These are phyloP conservation scores for Biancaea sappan DNA, from an alignment of 306 rosid species.

Conservation along the genomic window DNA sequence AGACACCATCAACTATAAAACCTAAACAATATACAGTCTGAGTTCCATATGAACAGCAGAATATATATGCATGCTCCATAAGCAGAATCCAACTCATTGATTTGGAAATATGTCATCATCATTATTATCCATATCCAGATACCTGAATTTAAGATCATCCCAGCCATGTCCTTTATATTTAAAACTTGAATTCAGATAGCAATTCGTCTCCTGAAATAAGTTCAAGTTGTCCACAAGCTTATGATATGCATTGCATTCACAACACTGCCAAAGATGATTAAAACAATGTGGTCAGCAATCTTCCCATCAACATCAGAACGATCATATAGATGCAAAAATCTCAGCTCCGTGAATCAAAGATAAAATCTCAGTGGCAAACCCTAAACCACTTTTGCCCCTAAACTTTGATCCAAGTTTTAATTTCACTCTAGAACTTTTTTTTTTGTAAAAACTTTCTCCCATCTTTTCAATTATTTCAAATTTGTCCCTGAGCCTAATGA, in stretches of 20 bases:
- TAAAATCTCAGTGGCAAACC: too few species aligned
- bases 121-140: slow-evolving; percentile 50
- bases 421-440: too few species aligned
- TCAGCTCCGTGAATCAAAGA: neutral
- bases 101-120: slow-evolving; percentile 43
- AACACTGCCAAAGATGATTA: slow-evolving; percentile 34
- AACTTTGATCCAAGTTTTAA: too few species aligned
- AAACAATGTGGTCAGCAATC: slow-evolving; percentile 7
- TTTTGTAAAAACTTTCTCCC: too few species aligned
- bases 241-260: slow-evolving; percentile 71
- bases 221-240: slow-evolving; percentile 81
- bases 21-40: slow-evolving; percentile 40
- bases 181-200: slow-evolving; percentile 65
- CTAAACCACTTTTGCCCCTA: too few species aligned
- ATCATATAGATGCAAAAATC: neutral
- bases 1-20: neutral
- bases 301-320: neutral
- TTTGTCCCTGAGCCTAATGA: too few species aligned
- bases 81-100: slow-evolving; percentile 38
- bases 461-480: too few species aligned
- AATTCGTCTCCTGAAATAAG: slow-evolving; percentile 75
- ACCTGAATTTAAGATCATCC: slow-evolving; percentile 48
- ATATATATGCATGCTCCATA: slow-evolving; percentile 34
- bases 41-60: slow-evolving; percentile 28
- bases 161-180: slow-evolving; percentile 60